Base-by-base conservation (phyloP, 306 rosid genomes). In the Cicer pinnatifidum region DNA sequence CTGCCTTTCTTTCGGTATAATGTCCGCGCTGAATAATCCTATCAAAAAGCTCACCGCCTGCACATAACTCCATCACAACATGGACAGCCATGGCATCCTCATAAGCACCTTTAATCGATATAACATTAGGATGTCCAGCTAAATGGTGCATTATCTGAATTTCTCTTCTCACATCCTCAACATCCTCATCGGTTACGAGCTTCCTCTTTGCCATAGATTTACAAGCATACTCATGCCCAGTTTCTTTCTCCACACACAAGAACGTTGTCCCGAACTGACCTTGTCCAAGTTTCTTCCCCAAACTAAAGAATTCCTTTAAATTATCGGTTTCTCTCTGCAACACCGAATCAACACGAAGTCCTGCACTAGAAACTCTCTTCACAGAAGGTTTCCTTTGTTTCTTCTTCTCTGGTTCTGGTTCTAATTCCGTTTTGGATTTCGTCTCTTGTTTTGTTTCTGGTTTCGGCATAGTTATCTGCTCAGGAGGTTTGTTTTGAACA, bases 101-200 rank as follows among this genome's bases (percentile, higher is more conserved):
- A 65, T 88, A 95, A 58, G 99, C 96, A 65, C 90, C 99, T 84
- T 86, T 95, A 67, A 95, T 95, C 9, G 97, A 90, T 86, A 95
- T 90, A 72, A 95, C 99, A 74, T 95, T 90, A 9, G 92, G 89
- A 75, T 91, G 96, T 15, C 96, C 99, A 0, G 92, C 83, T 86
- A 95, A 82, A 84, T 95, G 99, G 72, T 95, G 99, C 99, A 95
- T 95, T 72, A 95, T 95, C 91, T 95, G 97, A 92, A 95, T 92
- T 71, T 95, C 99, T 83, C 99, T 86, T 78, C 99, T 87, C 84
- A 95, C 99, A 72, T 95, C 97, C 82, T 91, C 99, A 37, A 95
- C 97, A 85, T 95, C 99, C 2, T 95, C 97, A 10, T 86, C 89
- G 0, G 86, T 85, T 19, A 95, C 65, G 44, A 95, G 75, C 84